Base-by-base conservation (phyloP, 2,329 filamentous ascomycete species). In the Colletotrichum higginsianum region DNA sequence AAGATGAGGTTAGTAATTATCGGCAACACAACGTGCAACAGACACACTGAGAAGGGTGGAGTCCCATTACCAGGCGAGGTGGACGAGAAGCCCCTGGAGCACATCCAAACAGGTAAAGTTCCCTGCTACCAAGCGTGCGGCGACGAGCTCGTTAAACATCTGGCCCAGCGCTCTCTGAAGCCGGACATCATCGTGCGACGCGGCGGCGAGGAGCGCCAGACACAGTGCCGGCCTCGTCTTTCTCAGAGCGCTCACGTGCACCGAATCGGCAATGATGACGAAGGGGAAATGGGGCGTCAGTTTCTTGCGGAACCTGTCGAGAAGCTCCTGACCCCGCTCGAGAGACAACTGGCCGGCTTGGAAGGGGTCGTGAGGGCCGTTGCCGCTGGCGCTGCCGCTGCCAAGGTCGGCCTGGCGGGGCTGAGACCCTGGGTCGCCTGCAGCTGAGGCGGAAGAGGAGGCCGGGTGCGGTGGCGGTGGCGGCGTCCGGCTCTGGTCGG, bases 231-330 rank as follows among this genome's bases (percentile, higher is more conserved):
- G 79, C 42, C 74, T 77, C 6, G 76, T 72, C 15, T 72, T 73
- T 2, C 61, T 67, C 13, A 80, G 50, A 8, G 73, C 71, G 23
- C 75, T 69, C 9, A 79, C 66, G 1, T 74, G 70, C 0, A 74
- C 26, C 0, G 63, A 65, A 0, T 73, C 70, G 4, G 75, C 64
- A 15, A 80, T 62, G 15, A 78, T 64, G 44, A 81, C 74, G 58
- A 82, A 80, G 0, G 79, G 78, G 21, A 80, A 80, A 23, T 78
- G 75, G 30, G 75, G 72, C 30, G 74, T 73, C 74, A 80, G 75
- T 62, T 75, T 78, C 6, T 46, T 62, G 21, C 66, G 72, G 38
- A 79, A 80, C 9, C 46, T 26, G 12, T 80, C 71, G 0, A 80
- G 61, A 13, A 79, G 72, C 3, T 77, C 74, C 23, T 79, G 77